These are phyloP conservation scores for Picochlorum sp. DNA, from an alignment of 139 green algal species.

Conservation along the genomic window DNA sequence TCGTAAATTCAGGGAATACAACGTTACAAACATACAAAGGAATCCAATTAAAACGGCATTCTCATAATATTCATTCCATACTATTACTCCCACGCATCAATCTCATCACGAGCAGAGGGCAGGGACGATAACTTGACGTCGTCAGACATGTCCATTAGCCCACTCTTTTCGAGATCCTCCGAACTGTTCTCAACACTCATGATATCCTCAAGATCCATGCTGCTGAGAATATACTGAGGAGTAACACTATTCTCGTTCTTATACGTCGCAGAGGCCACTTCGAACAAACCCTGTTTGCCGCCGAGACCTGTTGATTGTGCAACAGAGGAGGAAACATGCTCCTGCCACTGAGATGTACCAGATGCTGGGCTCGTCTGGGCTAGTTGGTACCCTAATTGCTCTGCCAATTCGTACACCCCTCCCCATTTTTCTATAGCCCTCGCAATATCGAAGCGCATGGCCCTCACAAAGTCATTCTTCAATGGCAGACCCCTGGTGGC, in stretches of 20 bases:
- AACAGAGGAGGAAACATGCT: conserved; percentile 20
- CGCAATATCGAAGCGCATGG: conserved; percentile 34
- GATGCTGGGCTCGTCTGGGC: background rate
- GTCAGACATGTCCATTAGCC: too few species aligned
- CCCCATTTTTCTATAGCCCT: conserved; percentile 45
- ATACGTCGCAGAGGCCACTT: conserved; percentile 34
- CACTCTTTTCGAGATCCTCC: too few species aligned
- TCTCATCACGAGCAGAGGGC: background rate
- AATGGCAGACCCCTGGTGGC: conserved; percentile 27
- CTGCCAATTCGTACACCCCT: conserved; percentile 23
- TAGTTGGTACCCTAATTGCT: conserved; percentile 1
- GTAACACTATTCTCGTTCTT: background rate
- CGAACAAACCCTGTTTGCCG: conserved; percentile 31
- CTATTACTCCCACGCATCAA: background rate
- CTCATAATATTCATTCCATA: too few species aligned
- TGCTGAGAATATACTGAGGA: too few species aligned
- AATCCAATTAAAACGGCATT: too few species aligned
- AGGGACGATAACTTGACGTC: background rate
- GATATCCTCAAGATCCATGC: too few species aligned
- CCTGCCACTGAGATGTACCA: conserved; percentile 23
- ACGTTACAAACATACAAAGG: too few species aligned
- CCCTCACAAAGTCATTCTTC: conserved; percentile 33
- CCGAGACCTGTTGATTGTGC: conserved; percentile 19
- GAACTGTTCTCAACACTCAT: background rate
- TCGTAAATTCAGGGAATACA: too few species aligned